Conservation (phyloP, 2,329 filamentous ascomycete genomes). For the Seiridium unicorne region DNA sequence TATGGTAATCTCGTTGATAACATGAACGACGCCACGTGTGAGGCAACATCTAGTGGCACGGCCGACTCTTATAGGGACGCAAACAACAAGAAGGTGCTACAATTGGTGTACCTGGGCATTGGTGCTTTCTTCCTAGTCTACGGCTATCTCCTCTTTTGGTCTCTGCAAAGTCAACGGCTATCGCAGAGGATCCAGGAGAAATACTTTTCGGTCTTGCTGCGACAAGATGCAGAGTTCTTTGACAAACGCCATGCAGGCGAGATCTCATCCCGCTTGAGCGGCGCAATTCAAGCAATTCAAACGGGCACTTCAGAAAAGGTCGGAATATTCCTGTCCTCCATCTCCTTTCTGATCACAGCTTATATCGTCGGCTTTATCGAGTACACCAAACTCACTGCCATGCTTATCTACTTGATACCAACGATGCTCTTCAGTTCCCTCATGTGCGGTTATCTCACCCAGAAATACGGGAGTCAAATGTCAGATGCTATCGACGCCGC, state of each 20-base stretch:
- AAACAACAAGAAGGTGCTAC: conserved; percentile 57
- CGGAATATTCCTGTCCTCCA: conserved; percentile 54
- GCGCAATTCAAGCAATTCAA: conserved; percentile 66
- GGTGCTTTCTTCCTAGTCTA: conserved; percentile 65
- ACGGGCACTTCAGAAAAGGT: conserved; percentile 70
- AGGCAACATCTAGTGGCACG: conserved; percentile 12
- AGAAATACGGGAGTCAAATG: conserved; percentile 49
- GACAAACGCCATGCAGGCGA: conserved; percentile 62
- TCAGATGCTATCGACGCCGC: conserved; percentile 55
- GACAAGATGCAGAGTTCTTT: conserved; percentile 63
- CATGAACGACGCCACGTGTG: conserved; percentile 47
- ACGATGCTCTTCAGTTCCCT: conserved; percentile 60
- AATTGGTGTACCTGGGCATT: conserved; percentile 63
- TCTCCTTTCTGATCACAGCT: conserved; percentile 62
- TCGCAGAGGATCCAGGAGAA: conserved; percentile 60
- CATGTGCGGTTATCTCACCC: conserved; percentile 52
- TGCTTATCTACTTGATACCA: conserved; percentile 61
- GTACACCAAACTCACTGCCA: conserved; percentile 59
- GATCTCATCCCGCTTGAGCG: conserved; percentile 61
- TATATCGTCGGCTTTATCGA: conserved; percentile 68
- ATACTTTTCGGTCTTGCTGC: conserved; percentile 57
- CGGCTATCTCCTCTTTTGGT: conserved; percentile 62
- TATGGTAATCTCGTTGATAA: conserved; percentile 53
- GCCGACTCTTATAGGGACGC: conserved; percentile 32
- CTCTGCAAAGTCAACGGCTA: conserved; percentile 60